Evolutionary conservation across 306 rosid genomes (phyloP).

Genomic region (Lathyrus aphaca): DNA sequence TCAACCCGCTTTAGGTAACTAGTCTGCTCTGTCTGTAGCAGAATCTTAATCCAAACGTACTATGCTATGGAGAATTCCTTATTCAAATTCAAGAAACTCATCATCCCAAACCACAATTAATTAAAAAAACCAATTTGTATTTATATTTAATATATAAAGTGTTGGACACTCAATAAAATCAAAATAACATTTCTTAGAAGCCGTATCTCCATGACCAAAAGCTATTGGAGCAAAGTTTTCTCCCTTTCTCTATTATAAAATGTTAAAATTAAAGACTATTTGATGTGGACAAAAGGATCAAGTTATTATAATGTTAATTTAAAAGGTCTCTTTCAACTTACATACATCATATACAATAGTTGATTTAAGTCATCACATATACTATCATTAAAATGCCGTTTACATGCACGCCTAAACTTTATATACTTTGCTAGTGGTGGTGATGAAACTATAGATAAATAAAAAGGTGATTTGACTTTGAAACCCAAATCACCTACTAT

Average conservation of each 20-base stretch:
- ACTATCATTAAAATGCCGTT: background rate
- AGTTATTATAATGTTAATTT: background rate
- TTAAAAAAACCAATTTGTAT: too few species aligned
- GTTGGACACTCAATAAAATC: too few species aligned
- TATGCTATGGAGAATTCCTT: too few species aligned
- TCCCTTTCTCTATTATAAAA: too few species aligned
- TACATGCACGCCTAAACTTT: background rate
- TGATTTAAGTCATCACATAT: background rate
- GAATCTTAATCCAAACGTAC: too few species aligned
- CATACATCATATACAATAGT: background rate
- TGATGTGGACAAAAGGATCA: background rate
- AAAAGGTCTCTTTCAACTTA: background rate
- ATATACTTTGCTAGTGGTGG: background rate
- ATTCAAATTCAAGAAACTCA: too few species aligned
- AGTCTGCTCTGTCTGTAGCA: too few species aligned
- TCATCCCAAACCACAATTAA: too few species aligned
- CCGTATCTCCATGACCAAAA: background rate
- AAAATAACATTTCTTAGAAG: too few species aligned
- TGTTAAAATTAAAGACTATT: background rate
- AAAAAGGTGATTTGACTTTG: background rate
- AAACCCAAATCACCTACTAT: background rate
- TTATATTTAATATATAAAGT: too few species aligned
- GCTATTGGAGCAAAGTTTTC: background rate
- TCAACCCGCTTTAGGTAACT: too few species aligned
- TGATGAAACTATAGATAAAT: background rate